These are phyloP conservation scores for Rheum nobile DNA, from an alignment of 148 eudicot species.

Conservation along the genomic window DNA sequence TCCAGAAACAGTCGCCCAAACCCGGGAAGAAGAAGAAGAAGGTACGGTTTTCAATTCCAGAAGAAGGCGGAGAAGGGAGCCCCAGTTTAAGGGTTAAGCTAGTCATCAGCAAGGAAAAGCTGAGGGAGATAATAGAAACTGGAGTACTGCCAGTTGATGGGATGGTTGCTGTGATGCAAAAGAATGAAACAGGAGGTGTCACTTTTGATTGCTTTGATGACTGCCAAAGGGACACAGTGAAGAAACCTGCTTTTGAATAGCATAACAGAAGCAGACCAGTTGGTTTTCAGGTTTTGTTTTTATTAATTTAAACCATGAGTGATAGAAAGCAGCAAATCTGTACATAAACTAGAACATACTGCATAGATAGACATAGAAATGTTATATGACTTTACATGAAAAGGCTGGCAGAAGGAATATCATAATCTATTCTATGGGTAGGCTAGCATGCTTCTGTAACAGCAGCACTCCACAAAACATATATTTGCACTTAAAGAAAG, in stretches of 20 bases:
- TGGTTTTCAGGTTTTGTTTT: background rate
- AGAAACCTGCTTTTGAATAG: background rate
- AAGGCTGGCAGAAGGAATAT: background rate
- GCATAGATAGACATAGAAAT: background rate
- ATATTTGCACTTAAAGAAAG: background rate
- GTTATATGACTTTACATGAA: background rate
- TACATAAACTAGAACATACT: background rate
- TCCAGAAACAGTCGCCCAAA: background rate
- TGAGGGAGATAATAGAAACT: background rate
- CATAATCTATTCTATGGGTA: background rate
- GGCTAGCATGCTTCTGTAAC: background rate
- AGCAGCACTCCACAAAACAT: background rate
- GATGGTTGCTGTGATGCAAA: background rate
- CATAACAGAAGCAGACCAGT: background rate
- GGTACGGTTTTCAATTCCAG: slow-evolving; percentile 2
- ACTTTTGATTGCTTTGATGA: background rate
- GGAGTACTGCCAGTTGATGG: slow-evolving; percentile 5
- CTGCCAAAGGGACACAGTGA: background rate
- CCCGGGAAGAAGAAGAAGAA: background rate
- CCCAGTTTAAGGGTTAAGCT: background rate
- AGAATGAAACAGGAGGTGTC: background rate
- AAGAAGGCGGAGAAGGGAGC: background rate
- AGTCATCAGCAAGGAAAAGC: slow-evolving; percentile 7
- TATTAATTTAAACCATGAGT: background rate
- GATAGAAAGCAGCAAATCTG: background rate